phyloP scores from a whole-genome alignment of 768 basidiomycete species.

The Royoungia palumana region DNA sequence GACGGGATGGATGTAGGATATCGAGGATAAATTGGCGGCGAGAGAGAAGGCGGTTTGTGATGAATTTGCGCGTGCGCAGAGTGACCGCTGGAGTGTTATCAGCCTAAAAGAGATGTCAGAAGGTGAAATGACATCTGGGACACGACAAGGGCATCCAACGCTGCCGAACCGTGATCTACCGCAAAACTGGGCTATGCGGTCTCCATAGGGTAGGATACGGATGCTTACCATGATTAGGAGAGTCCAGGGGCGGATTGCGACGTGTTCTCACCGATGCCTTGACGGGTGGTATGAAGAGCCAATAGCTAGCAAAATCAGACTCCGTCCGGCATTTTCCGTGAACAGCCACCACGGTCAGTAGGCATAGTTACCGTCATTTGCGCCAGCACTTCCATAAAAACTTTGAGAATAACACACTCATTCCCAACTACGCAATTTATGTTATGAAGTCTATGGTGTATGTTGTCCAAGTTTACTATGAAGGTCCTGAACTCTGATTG shows the following conservation, averaged over 20 bases:
- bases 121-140: constrained; percentile 20
- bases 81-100: constrained; percentile 85
- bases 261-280: constrained; percentile 28
- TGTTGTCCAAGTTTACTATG: no score
- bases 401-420: no score
- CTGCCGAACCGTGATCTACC: constrained; percentile 6
- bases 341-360: constrained; percentile 36
- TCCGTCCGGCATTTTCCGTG: constrained; percentile 46
- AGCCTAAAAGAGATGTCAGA: constrained; percentile 46
- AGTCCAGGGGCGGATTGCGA: constrained; percentile 16
- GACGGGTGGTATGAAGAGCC: constrained; percentile 18
- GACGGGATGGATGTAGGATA: constrained; percentile 90
- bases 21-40: constrained; percentile 96
- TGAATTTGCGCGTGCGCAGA: constrained; percentile 97
- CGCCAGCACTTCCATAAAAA: no score
- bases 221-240: constrained; percentile 37
- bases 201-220: constrained; percentile 6
- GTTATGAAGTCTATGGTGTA: no score
- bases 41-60: constrained; percentile 95
- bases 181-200: constrained; percentile 1
- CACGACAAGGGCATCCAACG: constrained; percentile 26
- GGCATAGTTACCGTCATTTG: no score
- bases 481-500: no score
- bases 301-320: constrained; percentile 18
- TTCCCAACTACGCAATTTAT: no score